A percentile compares a stretch with the other conserved stretches of the same genome.
Conservation (phyloP, 805 yeast species). For the Lipomyces mesembrius region DNA sequence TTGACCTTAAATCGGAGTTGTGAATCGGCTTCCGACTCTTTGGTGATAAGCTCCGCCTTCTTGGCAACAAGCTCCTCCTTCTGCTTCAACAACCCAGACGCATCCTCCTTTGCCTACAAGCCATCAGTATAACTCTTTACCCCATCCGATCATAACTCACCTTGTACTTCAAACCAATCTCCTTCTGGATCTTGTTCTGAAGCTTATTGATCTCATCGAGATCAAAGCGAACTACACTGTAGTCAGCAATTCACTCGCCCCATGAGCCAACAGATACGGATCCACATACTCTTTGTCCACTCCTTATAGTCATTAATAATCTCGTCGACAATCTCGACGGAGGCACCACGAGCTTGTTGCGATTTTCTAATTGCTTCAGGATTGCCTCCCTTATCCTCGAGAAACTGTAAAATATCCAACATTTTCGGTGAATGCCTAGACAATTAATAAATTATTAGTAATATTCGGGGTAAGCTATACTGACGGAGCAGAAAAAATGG, state of each 20-base stretch:
- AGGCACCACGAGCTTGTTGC: constrained; percentile 90
- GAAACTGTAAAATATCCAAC: constrained; percentile 91
- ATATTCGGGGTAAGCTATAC: background rate
- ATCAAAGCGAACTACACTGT: constrained; percentile 64
- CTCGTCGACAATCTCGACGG: constrained; percentile 95
- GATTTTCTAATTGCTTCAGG: constrained; percentile 87
- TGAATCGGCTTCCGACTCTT: constrained; percentile 80
- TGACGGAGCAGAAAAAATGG: background rate
- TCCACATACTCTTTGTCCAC: constrained; percentile 69
- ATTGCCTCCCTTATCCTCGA: constrained; percentile 96
- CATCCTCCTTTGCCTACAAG: constrained; percentile 82
- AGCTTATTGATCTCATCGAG: constrained; percentile 88
- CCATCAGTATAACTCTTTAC: background rate
- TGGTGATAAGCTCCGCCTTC: constrained; percentile 66
- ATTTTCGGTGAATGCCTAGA: constrained; percentile 47
- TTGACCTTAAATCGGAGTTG: constrained; percentile 79
- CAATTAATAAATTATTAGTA: background rate
- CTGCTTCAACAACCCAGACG: constrained; percentile 76
- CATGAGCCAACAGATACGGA: background rate
- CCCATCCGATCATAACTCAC: constrained; percentile 17
- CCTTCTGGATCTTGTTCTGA: constrained; percentile 88
- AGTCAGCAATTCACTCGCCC: background rate
- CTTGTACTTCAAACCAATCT: constrained; percentile 87
- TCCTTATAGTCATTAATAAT: constrained; percentile 87
- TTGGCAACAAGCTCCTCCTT: constrained; percentile 75